Evolutionary conservation across 2,329 filamentous ascomycete species (phyloP).

Genomic region (Apiospora rasikravindrae): DNA sequence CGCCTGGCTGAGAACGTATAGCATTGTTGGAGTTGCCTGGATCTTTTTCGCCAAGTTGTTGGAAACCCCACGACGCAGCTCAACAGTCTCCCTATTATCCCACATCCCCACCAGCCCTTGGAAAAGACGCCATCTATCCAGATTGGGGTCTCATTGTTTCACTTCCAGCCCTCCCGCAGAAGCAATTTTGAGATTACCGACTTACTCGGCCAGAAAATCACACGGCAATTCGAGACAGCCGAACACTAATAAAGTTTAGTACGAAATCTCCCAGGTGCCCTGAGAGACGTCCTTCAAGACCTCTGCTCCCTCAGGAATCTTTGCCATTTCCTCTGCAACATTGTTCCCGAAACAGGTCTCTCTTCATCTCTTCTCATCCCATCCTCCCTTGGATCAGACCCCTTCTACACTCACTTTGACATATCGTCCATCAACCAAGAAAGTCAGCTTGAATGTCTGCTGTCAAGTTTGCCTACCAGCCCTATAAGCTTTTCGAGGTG

Average conservation of each 20-base stretch:
- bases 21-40: neutral
- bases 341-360: constrained; percentile 44
- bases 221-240: constrained; percentile 14
- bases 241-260: constrained; percentile 16
- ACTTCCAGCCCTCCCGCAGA: constrained; percentile 22
- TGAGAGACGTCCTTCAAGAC: constrained; percentile 18
- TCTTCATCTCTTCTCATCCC: constrained; percentile 35
- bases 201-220: constrained; percentile 8
- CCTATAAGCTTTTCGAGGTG: constrained; percentile 66
- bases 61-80: neutral
- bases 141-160: constrained; percentile 24
- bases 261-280: constrained; percentile 14
- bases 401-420: constrained; percentile 33
- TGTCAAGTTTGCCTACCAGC: constrained; percentile 59
- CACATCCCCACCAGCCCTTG: constrained; percentile 9
- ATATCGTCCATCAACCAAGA: constrained; percentile 21
- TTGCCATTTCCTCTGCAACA: constrained; percentile 34
- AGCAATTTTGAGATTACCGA: constrained; percentile 20
- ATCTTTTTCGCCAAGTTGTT: neutral
- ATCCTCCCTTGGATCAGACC: constrained; percentile 34
- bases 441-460: constrained; percentile 61
- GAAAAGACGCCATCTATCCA: constrained; percentile 20
- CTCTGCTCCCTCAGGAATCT: constrained; percentile 26
- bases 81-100: neutral
- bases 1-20: constrained; percentile 21